These are phyloP conservation scores for Lagenidium giganteum DNA, from an alignment of 352 stramenopile genomes.

Conservation along the genomic window DNA sequence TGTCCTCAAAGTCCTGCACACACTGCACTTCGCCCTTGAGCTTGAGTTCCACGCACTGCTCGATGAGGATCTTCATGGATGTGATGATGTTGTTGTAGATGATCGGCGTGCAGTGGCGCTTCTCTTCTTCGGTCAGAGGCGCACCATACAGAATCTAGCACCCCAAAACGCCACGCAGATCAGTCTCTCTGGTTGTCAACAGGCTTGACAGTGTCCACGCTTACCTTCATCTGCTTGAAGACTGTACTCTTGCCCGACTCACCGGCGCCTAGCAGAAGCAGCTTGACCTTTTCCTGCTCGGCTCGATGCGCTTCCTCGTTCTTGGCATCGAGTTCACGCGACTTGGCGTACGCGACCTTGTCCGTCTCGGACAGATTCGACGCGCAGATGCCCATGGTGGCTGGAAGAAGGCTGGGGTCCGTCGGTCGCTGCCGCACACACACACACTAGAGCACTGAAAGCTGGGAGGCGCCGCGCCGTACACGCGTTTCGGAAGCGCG, in stretches of 20 bases:
- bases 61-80: constrained; percentile 89
- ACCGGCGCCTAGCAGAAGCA: constrained; percentile 91
- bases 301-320: constrained; percentile 74
- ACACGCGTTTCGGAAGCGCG: constrained; percentile 15
- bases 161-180: background rate
- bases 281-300: constrained; percentile 93
- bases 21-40: constrained; percentile 74
- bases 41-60: constrained; percentile 81
- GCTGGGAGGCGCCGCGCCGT: constrained; percentile 21
- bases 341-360: constrained; percentile 62
- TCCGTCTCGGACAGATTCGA: constrained; percentile 57
- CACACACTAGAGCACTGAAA: constrained; percentile 5
- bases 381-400: constrained; percentile 62
- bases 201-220: background rate
- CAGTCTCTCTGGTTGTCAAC: background rate
- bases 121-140: constrained; percentile 82
- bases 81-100: constrained; percentile 91
- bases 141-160: constrained; percentile 82
- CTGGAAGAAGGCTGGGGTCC: background rate
- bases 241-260: constrained; percentile 96
- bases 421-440: background rate
- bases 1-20: constrained; percentile 75
- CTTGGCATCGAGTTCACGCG: constrained; percentile 69
- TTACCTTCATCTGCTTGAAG: constrained; percentile 91
- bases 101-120: constrained; percentile 81